These are phyloP conservation scores for Penicillium sp. DNA, from an alignment of 2,329 filamentous ascomycete genomes.

Conservation along the genomic window DNA sequence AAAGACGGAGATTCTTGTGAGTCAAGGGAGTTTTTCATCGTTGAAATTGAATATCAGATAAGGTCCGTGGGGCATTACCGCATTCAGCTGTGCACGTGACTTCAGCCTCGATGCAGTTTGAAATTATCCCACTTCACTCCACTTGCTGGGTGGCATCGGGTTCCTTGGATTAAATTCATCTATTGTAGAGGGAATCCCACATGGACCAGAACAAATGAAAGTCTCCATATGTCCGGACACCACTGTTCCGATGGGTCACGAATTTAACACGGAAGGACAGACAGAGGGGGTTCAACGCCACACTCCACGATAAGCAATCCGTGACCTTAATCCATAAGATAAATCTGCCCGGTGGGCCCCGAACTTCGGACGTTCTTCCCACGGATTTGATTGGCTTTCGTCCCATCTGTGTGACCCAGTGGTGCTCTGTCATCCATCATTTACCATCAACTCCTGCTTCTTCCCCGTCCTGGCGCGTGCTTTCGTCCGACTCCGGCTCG, in stretches of 20 bases:
- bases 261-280: conserved; percentile 19
- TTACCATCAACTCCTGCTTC: conserved; percentile 1
- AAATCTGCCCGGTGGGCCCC: conserved; percentile 24
- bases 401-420: conserved; percentile 11
- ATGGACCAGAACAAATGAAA: no score
- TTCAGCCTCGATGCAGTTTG: no score
- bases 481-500: conserved; percentile 35
- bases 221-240: no score
- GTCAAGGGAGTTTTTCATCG: conserved; percentile 6
- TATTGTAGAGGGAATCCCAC: no score
- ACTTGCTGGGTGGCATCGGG: no score
- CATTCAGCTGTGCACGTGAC: no score
- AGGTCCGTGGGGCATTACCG: conserved; percentile 2
- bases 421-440: neutral
- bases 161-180: no score
- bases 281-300: conserved; percentile 13
- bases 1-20: conserved; percentile 1
- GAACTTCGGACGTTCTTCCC: conserved; percentile 31
- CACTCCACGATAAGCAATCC: conserved; percentile 31
- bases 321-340: conserved; percentile 36
- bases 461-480: conserved; percentile 12
- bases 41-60: conserved; percentile 10
- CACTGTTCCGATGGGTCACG: conserved; percentile 7
- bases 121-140: no score
- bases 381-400: conserved; percentile 11